Conservation (phyloP, 331 rosid genomes). For the Telfairia occidentalis region DNA sequence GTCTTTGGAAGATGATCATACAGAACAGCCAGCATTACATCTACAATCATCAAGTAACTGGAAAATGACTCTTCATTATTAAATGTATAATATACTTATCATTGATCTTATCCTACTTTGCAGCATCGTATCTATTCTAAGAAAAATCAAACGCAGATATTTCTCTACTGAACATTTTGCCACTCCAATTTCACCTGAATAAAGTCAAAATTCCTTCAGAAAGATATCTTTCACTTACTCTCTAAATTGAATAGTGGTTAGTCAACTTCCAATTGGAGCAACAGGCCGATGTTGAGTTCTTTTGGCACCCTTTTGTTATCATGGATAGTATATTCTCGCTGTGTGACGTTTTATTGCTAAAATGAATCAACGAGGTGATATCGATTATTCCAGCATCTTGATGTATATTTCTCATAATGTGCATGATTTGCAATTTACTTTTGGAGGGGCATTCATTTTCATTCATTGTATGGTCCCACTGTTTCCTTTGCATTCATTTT, state of each 20-base stretch:
- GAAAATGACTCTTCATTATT: not conserved
- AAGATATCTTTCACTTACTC: not conserved
- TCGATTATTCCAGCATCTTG: constrained; percentile 17
- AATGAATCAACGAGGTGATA: constrained; percentile 1
- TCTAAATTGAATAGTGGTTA: not conserved
- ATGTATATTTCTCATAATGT: not conserved
- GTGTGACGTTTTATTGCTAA: not conserved
- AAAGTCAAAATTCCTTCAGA: not conserved
- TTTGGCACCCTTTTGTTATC: not conserved
- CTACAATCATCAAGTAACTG: not conserved
- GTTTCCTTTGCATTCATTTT: not conserved
- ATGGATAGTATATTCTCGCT: not conserved
- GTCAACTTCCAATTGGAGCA: not conserved
- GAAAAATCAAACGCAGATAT: not conserved
- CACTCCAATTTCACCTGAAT: not conserved
- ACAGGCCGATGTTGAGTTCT: not conserved
- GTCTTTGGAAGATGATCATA: too few species aligned
- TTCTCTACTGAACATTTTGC: not conserved
- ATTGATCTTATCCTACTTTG: not conserved
- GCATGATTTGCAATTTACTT: not conserved
- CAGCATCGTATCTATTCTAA: not conserved
- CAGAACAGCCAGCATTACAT: too few species aligned
- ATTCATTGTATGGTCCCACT: not conserved
- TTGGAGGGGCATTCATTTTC: not conserved
- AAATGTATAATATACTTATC: not conserved